Evolutionary conservation across 1,139 yeast genomes (phyloP).

Genomic region (Pichia sp.): DNA sequence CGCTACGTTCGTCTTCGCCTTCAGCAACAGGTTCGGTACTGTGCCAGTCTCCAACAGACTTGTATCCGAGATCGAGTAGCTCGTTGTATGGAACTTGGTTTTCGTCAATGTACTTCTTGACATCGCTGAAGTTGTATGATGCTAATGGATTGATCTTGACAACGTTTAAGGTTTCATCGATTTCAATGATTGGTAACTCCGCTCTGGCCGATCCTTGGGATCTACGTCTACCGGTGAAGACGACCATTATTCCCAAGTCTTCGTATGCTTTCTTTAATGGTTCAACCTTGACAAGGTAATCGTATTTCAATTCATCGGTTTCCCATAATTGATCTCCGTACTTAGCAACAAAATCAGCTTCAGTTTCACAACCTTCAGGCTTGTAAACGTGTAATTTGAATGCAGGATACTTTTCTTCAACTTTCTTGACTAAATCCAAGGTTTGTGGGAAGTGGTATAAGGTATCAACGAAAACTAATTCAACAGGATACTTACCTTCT

Average conservation of each 20-base stretch:
- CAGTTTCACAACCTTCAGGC: constrained; percentile 58
- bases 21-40: constrained; percentile 87
- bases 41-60: constrained; percentile 95
- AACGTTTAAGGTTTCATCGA: constrained; percentile 65
- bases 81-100: constrained; percentile 84
- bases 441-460: constrained; percentile 95
- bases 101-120: constrained; percentile 63
- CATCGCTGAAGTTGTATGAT: constrained; percentile 77
- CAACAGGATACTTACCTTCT: constrained; percentile 46
- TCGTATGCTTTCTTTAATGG: constrained; percentile 86
- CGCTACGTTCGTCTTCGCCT: constrained; percentile 94
- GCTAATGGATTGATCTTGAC: constrained; percentile 89
- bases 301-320: constrained; percentile 75
- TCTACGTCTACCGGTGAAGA: constrained; percentile 87
- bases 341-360: constrained; percentile 59
- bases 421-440: constrained; percentile 61
- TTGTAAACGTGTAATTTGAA: constrained; percentile 57
- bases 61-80: constrained; percentile 80
- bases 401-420: constrained; percentile 55
- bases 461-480: constrained; percentile 85
- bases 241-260: constrained; percentile 71
- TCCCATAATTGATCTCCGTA: constrained; percentile 88
- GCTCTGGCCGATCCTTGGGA: constrained; percentile 89
- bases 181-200: constrained; percentile 70
- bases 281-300: constrained; percentile 87